Evolutionary conservation across 148 eudicot genomes (phyloP).

Genomic region (Silene conica): DNA sequence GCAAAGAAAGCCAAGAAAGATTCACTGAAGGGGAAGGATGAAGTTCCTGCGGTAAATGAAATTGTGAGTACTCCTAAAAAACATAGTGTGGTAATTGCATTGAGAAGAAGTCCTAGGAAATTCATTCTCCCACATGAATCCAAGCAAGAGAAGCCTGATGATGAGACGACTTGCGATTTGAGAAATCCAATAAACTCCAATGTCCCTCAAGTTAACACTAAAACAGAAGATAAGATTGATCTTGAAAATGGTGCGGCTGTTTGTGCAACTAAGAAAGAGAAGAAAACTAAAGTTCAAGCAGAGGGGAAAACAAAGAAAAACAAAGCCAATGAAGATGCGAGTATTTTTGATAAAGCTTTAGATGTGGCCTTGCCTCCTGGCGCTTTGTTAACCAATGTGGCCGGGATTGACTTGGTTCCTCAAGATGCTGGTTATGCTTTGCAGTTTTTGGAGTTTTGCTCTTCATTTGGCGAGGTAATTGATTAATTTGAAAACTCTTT

Average conservation of each 20-base stretch:
- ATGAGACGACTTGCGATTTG: slow-evolving; percentile 5
- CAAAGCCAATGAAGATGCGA: slow-evolving; percentile 15
- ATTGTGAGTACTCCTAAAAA: slow-evolving; percentile 25
- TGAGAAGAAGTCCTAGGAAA: slow-evolving; percentile 27
- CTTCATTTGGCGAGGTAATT: slow-evolving; percentile 76
- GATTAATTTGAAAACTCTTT: neutral
- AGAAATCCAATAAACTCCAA: slow-evolving; percentile 17
- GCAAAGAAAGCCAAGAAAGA: slow-evolving; percentile 37
- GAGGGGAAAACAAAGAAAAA: slow-evolving; percentile 14
- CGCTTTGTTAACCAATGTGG: slow-evolving; percentile 46
- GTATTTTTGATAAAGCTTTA: slow-evolving; percentile 11
- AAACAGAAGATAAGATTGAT: slow-evolving; percentile 16
- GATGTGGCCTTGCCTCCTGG: slow-evolving; percentile 61
- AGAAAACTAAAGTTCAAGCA: slow-evolving; percentile 13
- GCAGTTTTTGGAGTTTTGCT: slow-evolving; percentile 81
- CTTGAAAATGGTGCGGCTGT: neutral
- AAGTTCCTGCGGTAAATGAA: slow-evolving; percentile 14
- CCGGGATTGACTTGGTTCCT: slow-evolving; percentile 52
- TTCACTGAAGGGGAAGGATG: slow-evolving; percentile 22
- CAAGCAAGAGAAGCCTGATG: slow-evolving; percentile 13
- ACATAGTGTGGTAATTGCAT: neutral
- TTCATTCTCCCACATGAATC: slow-evolving; percentile 4
- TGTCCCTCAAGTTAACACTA: slow-evolving; percentile 17
- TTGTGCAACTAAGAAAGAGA: slow-evolving; percentile 13
- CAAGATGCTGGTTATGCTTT: slow-evolving; percentile 74